Conservation (phyloP, 129 eudicot genomes). For the Helichrysum umbraculigerum region DNA sequence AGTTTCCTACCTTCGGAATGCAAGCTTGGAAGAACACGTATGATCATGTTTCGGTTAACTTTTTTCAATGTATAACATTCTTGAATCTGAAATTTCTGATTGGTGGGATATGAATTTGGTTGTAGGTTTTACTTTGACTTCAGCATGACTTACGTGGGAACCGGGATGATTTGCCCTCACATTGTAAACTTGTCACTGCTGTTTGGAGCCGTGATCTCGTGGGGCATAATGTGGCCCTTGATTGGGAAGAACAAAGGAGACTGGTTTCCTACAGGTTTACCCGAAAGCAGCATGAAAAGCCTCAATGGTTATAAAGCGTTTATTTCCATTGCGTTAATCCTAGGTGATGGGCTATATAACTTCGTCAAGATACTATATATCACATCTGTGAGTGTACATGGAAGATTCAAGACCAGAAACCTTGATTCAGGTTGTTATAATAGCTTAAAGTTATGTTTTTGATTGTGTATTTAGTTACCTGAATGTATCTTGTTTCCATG, state of each 20-base stretch:
- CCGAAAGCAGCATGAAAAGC: slow-evolving; percentile 78
- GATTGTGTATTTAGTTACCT: slow-evolving; percentile 9
- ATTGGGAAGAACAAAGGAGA: slow-evolving; percentile 55
- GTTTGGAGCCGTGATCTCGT: slow-evolving; percentile 81
- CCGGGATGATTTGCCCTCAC: slow-evolving; percentile 95
- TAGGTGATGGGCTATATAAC: slow-evolving; percentile 86
- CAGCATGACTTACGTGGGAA: slow-evolving; percentile 89
- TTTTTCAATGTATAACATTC: background rate
- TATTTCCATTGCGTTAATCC: slow-evolving; percentile 68
- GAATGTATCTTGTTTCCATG: slow-evolving; percentile 15
- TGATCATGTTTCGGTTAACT: background rate
- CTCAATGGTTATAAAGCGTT: slow-evolving; percentile 90
- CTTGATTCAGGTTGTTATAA: slow-evolving; percentile 35
- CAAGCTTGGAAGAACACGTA: slow-evolving; percentile 59
- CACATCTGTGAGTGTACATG: slow-evolving; percentile 50
- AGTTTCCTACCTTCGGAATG: slow-evolving; percentile 63
- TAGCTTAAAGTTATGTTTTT: background rate
- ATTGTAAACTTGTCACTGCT: slow-evolving; percentile 82
- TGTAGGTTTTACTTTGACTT: slow-evolving; percentile 91
- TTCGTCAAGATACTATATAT: slow-evolving; percentile 55
- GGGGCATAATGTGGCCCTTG: slow-evolving; percentile 97
- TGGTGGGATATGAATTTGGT: background rate
- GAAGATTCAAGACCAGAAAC: slow-evolving; percentile 43
- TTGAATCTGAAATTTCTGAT: background rate
- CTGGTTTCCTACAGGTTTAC: slow-evolving; percentile 69